Base-by-base conservation (phyloP, 108 stramenopile species). In the Fistulifera pelliculosa region DNA sequence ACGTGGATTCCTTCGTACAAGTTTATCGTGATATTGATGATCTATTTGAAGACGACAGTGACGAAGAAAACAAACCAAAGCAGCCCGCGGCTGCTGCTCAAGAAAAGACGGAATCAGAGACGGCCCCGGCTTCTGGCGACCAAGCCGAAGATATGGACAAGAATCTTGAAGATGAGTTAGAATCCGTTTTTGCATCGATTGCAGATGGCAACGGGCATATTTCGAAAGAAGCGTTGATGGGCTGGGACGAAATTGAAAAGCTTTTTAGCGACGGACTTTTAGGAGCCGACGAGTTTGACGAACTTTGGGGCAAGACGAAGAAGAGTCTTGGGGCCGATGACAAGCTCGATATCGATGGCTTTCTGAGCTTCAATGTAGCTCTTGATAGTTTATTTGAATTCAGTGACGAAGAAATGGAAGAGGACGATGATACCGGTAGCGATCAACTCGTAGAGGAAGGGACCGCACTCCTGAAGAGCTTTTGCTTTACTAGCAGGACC, bases 301-400 rank as follows among this genome's bases (percentile, higher is more conserved):
- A 71, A 10, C 55, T 91, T 19, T 87, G 83, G 85, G 47, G 51
- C 11, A 63, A 62, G 39, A 69, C 75, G 16, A 24, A 58, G 6
- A 62, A 75, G 47, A 58, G 53, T 44, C 68, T 26, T 43, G 41
- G 60, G 0, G 52, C 44, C 15, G 65, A 58, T 13, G 54, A 45
- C 27, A 42, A 21, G 4, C 54, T 88, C 45, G 81, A 83, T 59
- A 52, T 74, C 24, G 60, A 69, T 14, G 79, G 81, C 19, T 91
- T 91, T 55, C 41, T 78, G 21, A 73, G 28, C 21, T 84, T 87
- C 62, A 91, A 91, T 76, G 48, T 38, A 8, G 77, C 63, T 16
- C 45, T 91, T 40, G 89, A 91, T 61, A 74, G 73, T 40, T 65
- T 91, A 53, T 91, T 90, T 49, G 77, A 76, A 27, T 74, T 85